Evolutionary conservation across 768 basidiomycete species (phyloP).

Genomic region (Mycena epipterygia): DNA sequence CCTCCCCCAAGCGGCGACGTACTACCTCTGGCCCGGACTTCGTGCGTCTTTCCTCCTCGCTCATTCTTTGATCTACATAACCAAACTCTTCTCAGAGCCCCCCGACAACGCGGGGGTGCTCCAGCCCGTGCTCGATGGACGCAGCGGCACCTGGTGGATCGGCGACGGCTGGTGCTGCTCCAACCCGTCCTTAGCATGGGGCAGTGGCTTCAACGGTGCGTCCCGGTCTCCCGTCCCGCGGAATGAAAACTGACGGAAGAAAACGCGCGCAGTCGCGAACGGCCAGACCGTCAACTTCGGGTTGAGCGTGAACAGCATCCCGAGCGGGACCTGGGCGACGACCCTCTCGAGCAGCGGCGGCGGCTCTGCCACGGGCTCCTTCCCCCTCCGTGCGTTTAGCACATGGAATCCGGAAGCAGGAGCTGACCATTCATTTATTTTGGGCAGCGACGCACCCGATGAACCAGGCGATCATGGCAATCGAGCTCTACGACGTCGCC

Average conservation of each 20-base stretch:
- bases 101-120: conserved; percentile 30
- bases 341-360: conserved; percentile 28
- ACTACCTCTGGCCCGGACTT: conserved; percentile 33
- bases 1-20: conserved; percentile 31
- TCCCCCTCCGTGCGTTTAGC: conserved; percentile 24
- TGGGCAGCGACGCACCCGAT: conserved; percentile 29
- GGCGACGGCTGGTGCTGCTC: conserved; percentile 31
- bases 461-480: conserved; percentile 35
- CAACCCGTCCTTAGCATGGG: conserved; percentile 22
- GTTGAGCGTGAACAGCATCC: conserved; percentile 23
- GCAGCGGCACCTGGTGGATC: conserved; percentile 32
- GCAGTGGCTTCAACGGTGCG: conserved; percentile 30
- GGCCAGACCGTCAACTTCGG: conserved; percentile 28
- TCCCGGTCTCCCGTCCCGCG: not conserved
- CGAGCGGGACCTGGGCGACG: conserved; percentile 27
- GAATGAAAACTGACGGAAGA: not conserved
- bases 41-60: conserved; percentile 10
- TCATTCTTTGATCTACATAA: not conserved
- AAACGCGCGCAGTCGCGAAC: conserved; percentile 7
- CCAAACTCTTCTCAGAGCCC: conserved; percentile 3
- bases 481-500: conserved; percentile 32
- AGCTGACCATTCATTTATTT: not conserved
- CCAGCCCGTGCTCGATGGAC: conserved; percentile 31
- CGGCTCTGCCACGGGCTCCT: conserved; percentile 26
- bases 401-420: not conserved